Evolutionary conservation across 1,284 basidiomycete species (phyloP), one percentile per base, ranked within the genome.

Genomic region (Cerrena zonata): DNA sequence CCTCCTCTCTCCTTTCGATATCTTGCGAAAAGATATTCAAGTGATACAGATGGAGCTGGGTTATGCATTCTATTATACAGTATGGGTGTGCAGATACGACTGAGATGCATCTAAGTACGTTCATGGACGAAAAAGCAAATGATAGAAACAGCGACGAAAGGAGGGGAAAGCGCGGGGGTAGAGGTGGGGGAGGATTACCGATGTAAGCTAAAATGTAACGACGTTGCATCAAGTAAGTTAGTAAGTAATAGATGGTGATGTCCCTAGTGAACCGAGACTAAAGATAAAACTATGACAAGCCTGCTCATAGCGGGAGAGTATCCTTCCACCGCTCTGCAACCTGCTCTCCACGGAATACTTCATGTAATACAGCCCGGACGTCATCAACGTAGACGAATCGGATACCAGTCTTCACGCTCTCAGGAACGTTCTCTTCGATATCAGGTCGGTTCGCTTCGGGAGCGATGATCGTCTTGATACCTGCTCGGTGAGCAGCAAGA

Each of bases 381-480:
- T 91, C 88, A 63, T 95, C 91, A 46, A 95, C 94, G 62, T 91
- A 96, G 52, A 95, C 89, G 60, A 97, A 92, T 49, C 84, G 80
- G 56, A 96, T 93, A 22, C 93, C 94, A 13, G 83, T 86, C 78
- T 96, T 96, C 57, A 96, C 93, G 61, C 91, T 94, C 60, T 85
- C 86, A 0, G 92, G 93, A 0, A 96, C 94, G 64, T 96, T 96
- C 73, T 93, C 91, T 69, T 96, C 91, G 37, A 97, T 94, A 64
- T 96, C 93, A 0, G 89, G 83, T 37, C 86, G 83, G 67, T 93
- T 94, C 2, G 88, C 93, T 22, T 80, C 82, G 0, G 94, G 94
- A 1, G 91, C 91, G 22, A 94, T 72, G 55, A 94, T 89, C 0
- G 87, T 94, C 71, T 87, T 92, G 72, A 96, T 94, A 2, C 91